Evolutionary conservation across 805 yeast genomes (phyloP).

Genomic region (Starmerella sirachaensis): DNA sequence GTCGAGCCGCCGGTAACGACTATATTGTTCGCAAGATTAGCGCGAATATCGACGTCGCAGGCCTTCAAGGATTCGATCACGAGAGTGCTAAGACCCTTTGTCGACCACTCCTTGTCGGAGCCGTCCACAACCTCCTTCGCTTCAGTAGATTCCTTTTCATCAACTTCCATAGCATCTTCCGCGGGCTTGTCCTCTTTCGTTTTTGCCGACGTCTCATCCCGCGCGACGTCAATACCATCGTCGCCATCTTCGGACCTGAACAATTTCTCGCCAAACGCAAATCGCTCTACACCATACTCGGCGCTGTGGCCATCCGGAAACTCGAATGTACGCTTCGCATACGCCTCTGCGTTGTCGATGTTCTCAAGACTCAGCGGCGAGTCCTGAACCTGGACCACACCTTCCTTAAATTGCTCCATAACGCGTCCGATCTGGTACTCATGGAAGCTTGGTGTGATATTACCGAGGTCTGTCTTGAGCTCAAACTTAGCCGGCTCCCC

Average conservation of each 20-base stretch:
- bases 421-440: constrained; percentile 45
- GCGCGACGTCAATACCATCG: too few species aligned
- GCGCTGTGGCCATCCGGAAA: constrained; percentile 53
- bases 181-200: constrained; percentile 24
- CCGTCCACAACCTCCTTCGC: constrained; percentile 6
- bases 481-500: constrained; percentile 30
- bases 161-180: constrained; percentile 20
- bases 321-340: constrained; percentile 44
- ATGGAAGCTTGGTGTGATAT: constrained; percentile 38
- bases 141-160: constrained; percentile 11
- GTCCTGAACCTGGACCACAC: constrained; percentile 18
- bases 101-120: constrained; percentile 13
- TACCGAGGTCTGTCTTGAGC: constrained; percentile 22
- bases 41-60: constrained; percentile 75
- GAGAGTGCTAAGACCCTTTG: constrained; percentile 43
- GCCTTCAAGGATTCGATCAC: constrained; percentile 38
- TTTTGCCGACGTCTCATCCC: background rate
- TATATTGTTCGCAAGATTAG: constrained; percentile 78
- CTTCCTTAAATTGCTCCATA: constrained; percentile 64
- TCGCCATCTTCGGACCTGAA: constrained; percentile 32
- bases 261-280: constrained; percentile 55
- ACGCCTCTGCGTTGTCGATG: constrained; percentile 21
- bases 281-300: constrained; percentile 50
- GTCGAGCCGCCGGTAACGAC: constrained; percentile 79
- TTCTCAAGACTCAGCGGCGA: constrained; percentile 30